Percentiles rank a stretch among this genome's conserved stretches.
Conservation (phyloP, 1,284 basidiomycete species). For the Flammula alnicola region DNA sequence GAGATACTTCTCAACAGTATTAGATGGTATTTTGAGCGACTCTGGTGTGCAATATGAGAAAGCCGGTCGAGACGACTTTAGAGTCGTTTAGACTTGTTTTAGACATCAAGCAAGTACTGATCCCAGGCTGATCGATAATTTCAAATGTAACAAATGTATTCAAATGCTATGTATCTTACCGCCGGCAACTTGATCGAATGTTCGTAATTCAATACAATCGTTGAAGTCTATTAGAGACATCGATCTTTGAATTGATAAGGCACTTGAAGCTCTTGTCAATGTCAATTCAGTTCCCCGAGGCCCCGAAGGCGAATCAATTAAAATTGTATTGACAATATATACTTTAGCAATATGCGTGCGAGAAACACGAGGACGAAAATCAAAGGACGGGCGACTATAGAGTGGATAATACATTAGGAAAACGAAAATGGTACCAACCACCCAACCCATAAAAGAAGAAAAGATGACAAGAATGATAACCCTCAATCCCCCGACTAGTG, state of each 20-base stretch:
- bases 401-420: slow-evolving; percentile 18
- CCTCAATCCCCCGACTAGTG: neutral
- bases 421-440: slow-evolving; percentile 13
- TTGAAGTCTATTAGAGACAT: slow-evolving; percentile 15
- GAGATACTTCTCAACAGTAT: no score
- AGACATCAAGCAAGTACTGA: no score
- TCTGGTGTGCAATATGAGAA: no score
- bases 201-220: slow-evolving; percentile 21
- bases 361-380: slow-evolving; percentile 7
- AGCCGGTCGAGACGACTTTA: no score
- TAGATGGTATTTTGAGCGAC: no score
- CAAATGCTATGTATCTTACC: slow-evolving; percentile 21
- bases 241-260: slow-evolving; percentile 23
- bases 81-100: no score
- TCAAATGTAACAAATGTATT: slow-evolving; percentile 12
- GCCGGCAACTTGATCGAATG: slow-evolving; percentile 30
- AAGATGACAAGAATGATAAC: neutral
- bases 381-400: slow-evolving; percentile 8
- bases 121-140: slow-evolving; percentile 17
- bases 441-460: slow-evolving; percentile 6
- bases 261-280: slow-evolving; percentile 12
- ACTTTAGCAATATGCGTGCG: slow-evolving; percentile 3
- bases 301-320: slow-evolving; percentile 11
- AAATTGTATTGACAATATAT: slow-evolving; percentile 12
- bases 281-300: slow-evolving; percentile 18